Evolutionary conservation across 768 basidiomycete genomes (phyloP).

Genomic region (Rhizopogon salebrosus): DNA sequence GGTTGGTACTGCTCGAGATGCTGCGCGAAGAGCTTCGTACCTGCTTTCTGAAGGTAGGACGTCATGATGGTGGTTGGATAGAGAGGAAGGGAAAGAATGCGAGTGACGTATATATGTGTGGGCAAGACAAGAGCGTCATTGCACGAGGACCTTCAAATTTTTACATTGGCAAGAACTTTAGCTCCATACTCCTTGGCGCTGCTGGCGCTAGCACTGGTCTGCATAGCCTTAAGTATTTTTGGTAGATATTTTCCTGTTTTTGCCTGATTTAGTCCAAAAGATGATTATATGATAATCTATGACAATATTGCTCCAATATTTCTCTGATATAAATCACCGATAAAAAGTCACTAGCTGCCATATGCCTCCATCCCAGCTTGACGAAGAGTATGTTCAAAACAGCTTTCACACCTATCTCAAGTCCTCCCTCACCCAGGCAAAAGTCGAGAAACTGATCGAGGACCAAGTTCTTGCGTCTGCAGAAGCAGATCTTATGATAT

Average conservation of each 20-base stretch:
- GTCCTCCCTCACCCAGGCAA: slow-evolving; percentile 73
- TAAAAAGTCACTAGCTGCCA: too few species aligned
- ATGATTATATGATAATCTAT: too few species aligned
- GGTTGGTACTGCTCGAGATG: slow-evolving; percentile 67
- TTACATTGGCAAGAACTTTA: too few species aligned
- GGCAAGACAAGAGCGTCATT: background rate
- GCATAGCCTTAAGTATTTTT: background rate
- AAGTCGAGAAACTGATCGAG: slow-evolving; percentile 68
- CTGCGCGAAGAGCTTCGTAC: slow-evolving; percentile 54
- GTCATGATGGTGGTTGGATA: slow-evolving; percentile 17
- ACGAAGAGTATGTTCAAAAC: slow-evolving; percentile 67
- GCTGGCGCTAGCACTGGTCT: background rate
- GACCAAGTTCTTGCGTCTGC: slow-evolving; percentile 70
- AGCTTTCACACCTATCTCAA: slow-evolving; percentile 81
- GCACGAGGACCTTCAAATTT: background rate
- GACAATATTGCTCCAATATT: too few species aligned
- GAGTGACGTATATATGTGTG: background rate
- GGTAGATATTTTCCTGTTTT: too few species aligned
- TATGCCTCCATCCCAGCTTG: slow-evolving; percentile 29
- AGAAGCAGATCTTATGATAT: slow-evolving; percentile 82
- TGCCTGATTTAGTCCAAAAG: too few species aligned
- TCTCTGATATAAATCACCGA: too few species aligned
- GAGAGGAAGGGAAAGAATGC: background rate
- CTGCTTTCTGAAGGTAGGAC: slow-evolving; percentile 36
- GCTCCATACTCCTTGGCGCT: too few species aligned